These are phyloP conservation scores for Hanseniaspora hatyaiensis DNA, from an alignment of 805 yeast genomes.

Conservation along the genomic window DNA sequence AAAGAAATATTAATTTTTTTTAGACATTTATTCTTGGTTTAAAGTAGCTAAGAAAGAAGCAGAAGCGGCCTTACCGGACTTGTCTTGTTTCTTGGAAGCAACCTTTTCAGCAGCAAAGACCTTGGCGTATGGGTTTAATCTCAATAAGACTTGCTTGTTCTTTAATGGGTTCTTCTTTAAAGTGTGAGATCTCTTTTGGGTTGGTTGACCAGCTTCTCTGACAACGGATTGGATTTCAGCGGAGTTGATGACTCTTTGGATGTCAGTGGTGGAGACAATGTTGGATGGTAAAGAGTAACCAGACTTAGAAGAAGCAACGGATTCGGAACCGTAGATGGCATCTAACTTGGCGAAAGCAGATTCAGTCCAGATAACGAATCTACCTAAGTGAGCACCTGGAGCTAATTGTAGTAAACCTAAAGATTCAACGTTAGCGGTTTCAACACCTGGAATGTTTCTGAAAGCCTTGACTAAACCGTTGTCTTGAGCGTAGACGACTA, in stretches of 20 bases:
- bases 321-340: constrained; percentile 90
- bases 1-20: not conserved
- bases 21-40: constrained; percentile 40
- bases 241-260: constrained; percentile 95
- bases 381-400: constrained; percentile 99
- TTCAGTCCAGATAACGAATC: constrained; percentile 99
- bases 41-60: constrained; percentile 58
- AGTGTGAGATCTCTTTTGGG: constrained; percentile 88
- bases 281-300: constrained; percentile 86
- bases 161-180: constrained; percentile 98
- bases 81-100: constrained; percentile 69
- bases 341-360: constrained; percentile 94
- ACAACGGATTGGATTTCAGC: constrained; percentile 97
- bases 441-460: constrained; percentile 99
- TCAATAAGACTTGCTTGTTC: constrained; percentile 96
- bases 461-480: constrained; percentile 96
- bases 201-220: constrained; percentile 89
- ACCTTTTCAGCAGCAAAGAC: constrained; percentile 85
- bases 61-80: constrained; percentile 55
- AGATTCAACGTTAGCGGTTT: constrained; percentile 82
- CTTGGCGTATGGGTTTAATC: constrained; percentile 99
- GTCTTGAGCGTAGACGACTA: constrained; percentile 95
- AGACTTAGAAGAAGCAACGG: constrained; percentile 71
- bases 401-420: constrained; percentile 96
- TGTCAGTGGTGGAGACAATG: constrained; percentile 92